Base-by-base conservation (phyloP, 2,329 filamentous ascomycete species). In the Hymenoscyphus albidus region DNA sequence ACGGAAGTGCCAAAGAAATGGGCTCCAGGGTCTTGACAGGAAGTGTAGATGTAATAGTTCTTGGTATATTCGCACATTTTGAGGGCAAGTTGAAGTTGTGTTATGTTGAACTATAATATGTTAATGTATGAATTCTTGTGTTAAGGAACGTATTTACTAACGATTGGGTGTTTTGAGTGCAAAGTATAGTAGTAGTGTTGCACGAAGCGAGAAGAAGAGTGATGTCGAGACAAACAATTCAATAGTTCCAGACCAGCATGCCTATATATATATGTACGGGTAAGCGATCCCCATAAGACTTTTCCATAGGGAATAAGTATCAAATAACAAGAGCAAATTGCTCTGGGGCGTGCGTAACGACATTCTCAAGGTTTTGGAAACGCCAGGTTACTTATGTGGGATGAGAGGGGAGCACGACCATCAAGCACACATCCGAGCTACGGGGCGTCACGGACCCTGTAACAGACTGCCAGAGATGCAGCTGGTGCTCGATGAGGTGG, bases 41-140 rank as follows among this genome's bases (percentile, higher is more conserved):
- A 82, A 64, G 87, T 87, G 78, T 91, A 92, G 76, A 92, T 88
- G 77, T 91, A 91, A 76, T 88, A 92, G 77, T 91, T 91, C 72
- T 89, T 90, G 72, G 86, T 89, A 73, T 88, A 90, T 73, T 82
- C 78, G 78, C 81, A 83, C 81, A 83, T 83, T 38, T 70, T 77
- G 67, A 22, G 27, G 27, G 58, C 51, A 14, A 54, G 32, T 56
- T 16, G 31, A 59, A n/a, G 35, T 38, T 12, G 14, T 7, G 18
- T 51, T 22, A 51, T 59, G 4, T 31, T 5, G 22, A 31, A 16
- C 55, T 63, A 54, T 13, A 22, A 35, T 4, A 12, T 59, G 40
- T 58, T 55, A 55, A n/a, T 61, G 5, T n/a, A 18, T 27, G 16
- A 13, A 13, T 39, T 42, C 4, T 35, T n/a, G 31, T 27, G 4